A percentile compares a stretch with the other conserved stretches of the same genome.
Conservation (phyloP, 805 yeast genomes). For the Cyberlindnera maritima region DNA sequence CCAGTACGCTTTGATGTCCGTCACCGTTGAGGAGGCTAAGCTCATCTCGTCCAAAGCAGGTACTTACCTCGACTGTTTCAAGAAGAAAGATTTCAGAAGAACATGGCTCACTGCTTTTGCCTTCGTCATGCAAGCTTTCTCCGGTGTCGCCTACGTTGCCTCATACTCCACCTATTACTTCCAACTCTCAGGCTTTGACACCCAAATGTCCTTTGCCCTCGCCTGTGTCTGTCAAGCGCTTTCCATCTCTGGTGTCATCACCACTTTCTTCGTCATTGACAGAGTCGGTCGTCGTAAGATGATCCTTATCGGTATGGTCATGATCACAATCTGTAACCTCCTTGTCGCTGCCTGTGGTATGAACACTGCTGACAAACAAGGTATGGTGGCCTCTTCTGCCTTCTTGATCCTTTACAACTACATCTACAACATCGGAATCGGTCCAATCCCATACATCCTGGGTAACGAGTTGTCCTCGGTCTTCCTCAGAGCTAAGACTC, state of each 20-base stretch:
- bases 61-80: slow-evolving; percentile 41
- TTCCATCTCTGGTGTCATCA: slow-evolving; percentile 30
- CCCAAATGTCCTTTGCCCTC: slow-evolving; percentile 38
- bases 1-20: slow-evolving; percentile 32
- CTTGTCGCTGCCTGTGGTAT: slow-evolving; percentile 27
- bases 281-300: slow-evolving; percentile 31
- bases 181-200: slow-evolving; percentile 43
- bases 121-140: slow-evolving; percentile 41
- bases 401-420: slow-evolving; percentile 28
- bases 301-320: slow-evolving; percentile 28
- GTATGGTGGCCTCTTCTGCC: slow-evolving; percentile 26
- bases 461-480: slow-evolving; percentile 37
- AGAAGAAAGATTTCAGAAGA: slow-evolving; percentile 41
- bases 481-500: slow-evolving; percentile 37
- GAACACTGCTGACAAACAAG: slow-evolving; percentile 7
- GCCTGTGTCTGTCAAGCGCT: slow-evolving; percentile 32
- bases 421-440: slow-evolving; percentile 35
- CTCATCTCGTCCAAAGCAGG: slow-evolving; percentile 27
- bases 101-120: slow-evolving; percentile 34
- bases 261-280: slow-evolving; percentile 31
- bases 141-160: slow-evolving; percentile 43
- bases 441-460: slow-evolving; percentile 36
- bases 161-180: slow-evolving; percentile 50
- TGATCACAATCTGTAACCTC: slow-evolving; percentile 24
- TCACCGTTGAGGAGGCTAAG: slow-evolving; percentile 28